Evolutionary conservation across 768 basidiomycete species (phyloP).

Genomic region (Boletus pseudo-olivaceus): DNA sequence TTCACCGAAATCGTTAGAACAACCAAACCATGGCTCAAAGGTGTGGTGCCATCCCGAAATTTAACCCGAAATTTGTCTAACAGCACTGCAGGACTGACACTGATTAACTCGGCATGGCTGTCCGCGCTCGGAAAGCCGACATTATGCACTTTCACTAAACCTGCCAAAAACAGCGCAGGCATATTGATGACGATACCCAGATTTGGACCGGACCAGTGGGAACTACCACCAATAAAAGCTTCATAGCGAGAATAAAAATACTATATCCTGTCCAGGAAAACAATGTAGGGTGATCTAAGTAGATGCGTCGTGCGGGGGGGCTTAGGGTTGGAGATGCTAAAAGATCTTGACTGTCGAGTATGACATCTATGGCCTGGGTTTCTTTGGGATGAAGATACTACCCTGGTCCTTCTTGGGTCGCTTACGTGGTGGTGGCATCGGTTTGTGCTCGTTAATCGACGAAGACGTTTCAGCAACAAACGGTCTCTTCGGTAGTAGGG

Average conservation of each 20-base stretch:
- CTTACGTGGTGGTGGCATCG: conserved; percentile 29
- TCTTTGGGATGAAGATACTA: conserved; percentile 63
- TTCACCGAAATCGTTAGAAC: conserved; percentile 82
- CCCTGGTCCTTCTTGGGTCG: conserved; percentile 33
- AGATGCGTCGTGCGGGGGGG: neutral
- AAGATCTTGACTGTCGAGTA: neutral
- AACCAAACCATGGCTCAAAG: conserved; percentile 74
- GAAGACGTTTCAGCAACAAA: conserved; percentile 15
- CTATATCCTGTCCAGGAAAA: conserved; percentile 6
- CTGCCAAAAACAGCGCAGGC: conserved; percentile 64
- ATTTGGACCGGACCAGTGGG: conserved; percentile 85
- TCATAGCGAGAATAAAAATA: conserved; percentile 20
- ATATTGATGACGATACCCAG: conserved; percentile 73
- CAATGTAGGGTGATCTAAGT: conserved; percentile 9
- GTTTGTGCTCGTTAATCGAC: conserved; percentile 18
- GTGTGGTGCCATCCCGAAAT: conserved; percentile 35
- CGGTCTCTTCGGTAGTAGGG: conserved; percentile 22
- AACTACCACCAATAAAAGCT: conserved; percentile 61
- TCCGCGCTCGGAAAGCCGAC: conserved; percentile 71
- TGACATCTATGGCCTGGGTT: conserved; percentile 32
- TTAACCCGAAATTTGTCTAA: conserved; percentile 1
- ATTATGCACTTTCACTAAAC: conserved; percentile 88
- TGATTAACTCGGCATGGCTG: conserved; percentile 87
- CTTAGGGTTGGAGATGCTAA: neutral
- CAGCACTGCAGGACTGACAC: conserved; percentile 59